Conservation (phyloP, 2,329 filamentous ascomycete species). For the Colletotrichum chlorophyti region DNA sequence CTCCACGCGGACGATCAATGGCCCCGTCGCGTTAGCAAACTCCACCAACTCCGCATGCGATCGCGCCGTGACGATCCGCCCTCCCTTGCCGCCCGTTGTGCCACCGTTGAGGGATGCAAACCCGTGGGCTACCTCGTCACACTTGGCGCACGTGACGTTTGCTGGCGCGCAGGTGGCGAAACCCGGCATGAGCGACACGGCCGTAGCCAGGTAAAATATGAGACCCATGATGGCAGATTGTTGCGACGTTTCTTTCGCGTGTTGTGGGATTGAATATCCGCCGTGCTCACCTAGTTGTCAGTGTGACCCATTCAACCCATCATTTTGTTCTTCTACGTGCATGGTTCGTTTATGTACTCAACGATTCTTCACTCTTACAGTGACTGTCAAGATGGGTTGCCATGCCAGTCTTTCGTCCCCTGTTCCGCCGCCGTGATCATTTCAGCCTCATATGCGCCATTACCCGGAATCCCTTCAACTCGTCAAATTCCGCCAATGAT, state of each 20-base stretch:
- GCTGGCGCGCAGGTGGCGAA: not conserved
- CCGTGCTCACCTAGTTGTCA: too few relatives aligned
- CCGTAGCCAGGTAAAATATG: not conserved
- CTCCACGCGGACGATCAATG: constrained; percentile 46
- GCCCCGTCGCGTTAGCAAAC: not conserved
- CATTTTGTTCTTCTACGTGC: too few relatives aligned
- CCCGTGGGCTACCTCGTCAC: not conserved
- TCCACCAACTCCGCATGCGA: not conserved
- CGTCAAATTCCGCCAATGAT: not conserved
- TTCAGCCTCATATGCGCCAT: too few relatives aligned
- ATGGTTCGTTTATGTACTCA: too few relatives aligned
- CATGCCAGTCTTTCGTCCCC: too few relatives aligned
- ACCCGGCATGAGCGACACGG: not conserved
- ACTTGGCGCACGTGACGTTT: not conserved
- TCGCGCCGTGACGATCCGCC: constrained; percentile 25
- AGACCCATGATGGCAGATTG: not conserved
- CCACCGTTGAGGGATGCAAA: constrained; percentile 32
- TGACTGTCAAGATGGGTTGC: too few relatives aligned
- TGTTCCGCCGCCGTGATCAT: too few relatives aligned
- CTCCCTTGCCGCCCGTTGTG: constrained; percentile 30
- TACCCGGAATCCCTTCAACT: too few relatives aligned
- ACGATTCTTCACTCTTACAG: too few relatives aligned
- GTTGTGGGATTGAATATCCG: too few relatives aligned
- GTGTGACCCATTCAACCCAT: too few relatives aligned
- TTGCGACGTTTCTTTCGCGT: not conserved